Evolutionary conservation across 768 basidiomycete species (phyloP).

Genomic region (Kwoniella mangroviensis): DNA sequence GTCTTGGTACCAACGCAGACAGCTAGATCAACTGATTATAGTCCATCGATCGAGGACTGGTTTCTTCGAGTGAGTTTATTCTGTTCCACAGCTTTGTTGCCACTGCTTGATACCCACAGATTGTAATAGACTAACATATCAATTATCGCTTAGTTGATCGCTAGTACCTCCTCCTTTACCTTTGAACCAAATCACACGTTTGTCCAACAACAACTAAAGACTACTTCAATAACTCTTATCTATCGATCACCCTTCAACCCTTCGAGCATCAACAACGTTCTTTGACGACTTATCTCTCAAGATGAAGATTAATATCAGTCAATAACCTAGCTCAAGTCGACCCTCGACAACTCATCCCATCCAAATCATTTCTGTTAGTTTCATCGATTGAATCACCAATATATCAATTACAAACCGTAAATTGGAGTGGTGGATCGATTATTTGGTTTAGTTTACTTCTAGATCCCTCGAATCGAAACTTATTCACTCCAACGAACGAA

Average conservation of each 20-base stretch:
- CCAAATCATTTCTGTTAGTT: neutral
- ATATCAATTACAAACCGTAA: too few relatives aligned
- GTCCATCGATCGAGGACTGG: neutral
- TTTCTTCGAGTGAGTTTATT: neutral
- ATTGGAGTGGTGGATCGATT: too few relatives aligned
- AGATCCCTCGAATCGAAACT: neutral
- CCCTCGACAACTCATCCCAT: neutral
- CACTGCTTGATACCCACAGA: neutral
- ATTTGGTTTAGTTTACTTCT: neutral
- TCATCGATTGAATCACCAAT: slow-evolving; percentile 5
- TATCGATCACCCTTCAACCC: neutral
- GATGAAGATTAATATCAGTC: slow-evolving; percentile 11
- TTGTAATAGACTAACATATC: neutral
- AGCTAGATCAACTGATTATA: neutral
- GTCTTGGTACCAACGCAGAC: neutral
- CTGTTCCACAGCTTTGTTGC: neutral
- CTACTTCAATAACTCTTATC: neutral
- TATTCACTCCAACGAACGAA: slow-evolving; percentile 1
- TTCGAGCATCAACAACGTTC: too few relatives aligned
- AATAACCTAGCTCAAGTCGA: slow-evolving; percentile 1
- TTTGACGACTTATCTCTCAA: neutral
- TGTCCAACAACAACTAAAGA: neutral
- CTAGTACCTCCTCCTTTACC: neutral
- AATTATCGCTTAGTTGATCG: neutral
- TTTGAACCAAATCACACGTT: slow-evolving; percentile 7